Conservation (phyloP, 345 rosid species). For the Anastatica hierochuntica region DNA sequence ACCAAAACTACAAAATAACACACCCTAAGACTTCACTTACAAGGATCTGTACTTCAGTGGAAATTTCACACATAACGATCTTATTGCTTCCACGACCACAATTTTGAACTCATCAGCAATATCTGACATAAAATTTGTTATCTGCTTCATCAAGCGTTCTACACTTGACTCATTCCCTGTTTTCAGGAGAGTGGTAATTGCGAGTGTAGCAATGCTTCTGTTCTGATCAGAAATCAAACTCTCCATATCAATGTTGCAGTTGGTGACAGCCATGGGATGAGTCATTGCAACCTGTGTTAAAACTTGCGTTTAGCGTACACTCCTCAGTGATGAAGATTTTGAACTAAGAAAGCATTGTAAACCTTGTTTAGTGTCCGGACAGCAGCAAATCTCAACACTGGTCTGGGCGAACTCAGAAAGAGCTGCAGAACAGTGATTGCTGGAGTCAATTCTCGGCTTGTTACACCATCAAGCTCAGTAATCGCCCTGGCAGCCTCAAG, state of each 20-base stretch:
- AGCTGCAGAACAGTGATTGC: slow-evolving; percentile 98
- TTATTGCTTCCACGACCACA: slow-evolving; percentile 97
- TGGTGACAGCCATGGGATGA: slow-evolving; percentile 98
- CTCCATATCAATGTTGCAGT: slow-evolving; percentile 99
- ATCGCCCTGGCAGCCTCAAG: slow-evolving; percentile 99
- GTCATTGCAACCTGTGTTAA: slow-evolving; percentile 88
- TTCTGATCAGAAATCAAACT: slow-evolving; percentile 95
- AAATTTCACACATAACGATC: slow-evolving; percentile 90
- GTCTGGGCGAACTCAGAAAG: slow-evolving; percentile 92
- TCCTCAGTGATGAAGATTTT: not conserved
- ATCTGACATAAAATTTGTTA: slow-evolving; percentile 95
- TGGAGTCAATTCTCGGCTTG: slow-evolving; percentile 90
- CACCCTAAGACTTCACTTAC: slow-evolving; percentile 38
- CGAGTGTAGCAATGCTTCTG: slow-evolving; percentile 98
- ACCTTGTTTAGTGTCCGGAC: slow-evolving; percentile 98
- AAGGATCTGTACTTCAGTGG: slow-evolving; percentile 92
- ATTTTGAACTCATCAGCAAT: slow-evolving; percentile 98
- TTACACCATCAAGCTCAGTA: slow-evolving; percentile 89
- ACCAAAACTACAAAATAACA: not conserved
- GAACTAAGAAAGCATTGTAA: not conserved
- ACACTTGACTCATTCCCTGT: slow-evolving; percentile 99
- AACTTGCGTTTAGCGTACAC: slow-evolving; percentile 3
- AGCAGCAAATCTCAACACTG: slow-evolving; percentile 95
- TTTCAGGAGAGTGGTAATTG: slow-evolving; percentile 92
- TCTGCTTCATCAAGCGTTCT: slow-evolving; percentile 97